A percentile compares a stretch with the other conserved stretches of the same genome.
phyloP scores from a whole-genome alignment of 768 basidiomycete genomes.

The Lentinula edodes region DNA sequence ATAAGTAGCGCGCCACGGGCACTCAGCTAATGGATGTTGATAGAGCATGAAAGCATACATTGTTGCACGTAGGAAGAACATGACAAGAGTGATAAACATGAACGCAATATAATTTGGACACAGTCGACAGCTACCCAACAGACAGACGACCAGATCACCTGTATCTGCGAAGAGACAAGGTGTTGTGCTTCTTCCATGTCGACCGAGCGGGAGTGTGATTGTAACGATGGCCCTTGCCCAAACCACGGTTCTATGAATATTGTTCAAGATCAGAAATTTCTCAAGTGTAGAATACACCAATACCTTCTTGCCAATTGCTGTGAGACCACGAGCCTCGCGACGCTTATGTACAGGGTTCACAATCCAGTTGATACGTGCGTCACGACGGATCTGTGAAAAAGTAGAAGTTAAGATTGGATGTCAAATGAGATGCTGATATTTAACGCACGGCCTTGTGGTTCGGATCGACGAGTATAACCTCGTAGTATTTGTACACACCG shows the following conservation, averaged over 20 bases:
- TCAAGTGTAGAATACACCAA: slow-evolving; percentile 13
- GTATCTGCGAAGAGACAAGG: slow-evolving; percentile 86
- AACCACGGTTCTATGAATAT: slow-evolving; percentile 77
- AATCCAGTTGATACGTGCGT: slow-evolving; percentile 99
- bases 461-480: slow-evolving; percentile 97
- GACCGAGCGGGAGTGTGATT: slow-evolving; percentile 89
- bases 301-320: slow-evolving; percentile 94
- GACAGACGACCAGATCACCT: slow-evolving; percentile 43
- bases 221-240: slow-evolving; percentile 93
- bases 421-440: not conserved
- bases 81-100: not conserved
- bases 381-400: slow-evolving; percentile 72
- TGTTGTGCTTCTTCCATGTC: slow-evolving; percentile 99
- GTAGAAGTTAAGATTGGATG: not conserved
- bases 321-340: slow-evolving; percentile 96
- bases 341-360: slow-evolving; percentile 97
- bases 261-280: not conserved
- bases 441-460: slow-evolving; percentile 83
- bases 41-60: not conserved
- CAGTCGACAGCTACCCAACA: not conserved
- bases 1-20: no score
- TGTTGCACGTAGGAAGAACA: not conserved
- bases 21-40: not conserved
- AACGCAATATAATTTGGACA: not conserved
- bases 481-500: slow-evolving; percentile 98